Percentiles rank a stretch among this genome's conserved stretches.
phyloP scores from a whole-genome alignment of 176 grass and related monocot species.

The Saccharum spontaneum region DNA sequence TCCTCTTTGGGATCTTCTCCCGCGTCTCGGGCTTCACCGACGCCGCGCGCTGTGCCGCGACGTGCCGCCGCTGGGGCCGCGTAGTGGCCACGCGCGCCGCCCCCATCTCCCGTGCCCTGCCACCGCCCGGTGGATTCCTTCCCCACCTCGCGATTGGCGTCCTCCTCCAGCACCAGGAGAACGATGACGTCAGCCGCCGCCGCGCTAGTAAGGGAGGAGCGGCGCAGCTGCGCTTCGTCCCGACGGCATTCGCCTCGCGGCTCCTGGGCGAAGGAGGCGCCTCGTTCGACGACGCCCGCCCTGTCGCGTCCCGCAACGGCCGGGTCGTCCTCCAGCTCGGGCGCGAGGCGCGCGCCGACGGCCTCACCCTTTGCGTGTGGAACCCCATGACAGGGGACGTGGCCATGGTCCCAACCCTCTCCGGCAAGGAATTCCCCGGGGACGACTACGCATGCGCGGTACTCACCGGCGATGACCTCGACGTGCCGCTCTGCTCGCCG shows the following conservation, averaged over 20 bases:
- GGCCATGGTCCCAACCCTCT: background rate
- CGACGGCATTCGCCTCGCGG: too few relatives aligned
- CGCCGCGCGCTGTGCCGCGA: background rate
- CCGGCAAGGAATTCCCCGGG: background rate
- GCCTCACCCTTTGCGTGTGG: background rate
- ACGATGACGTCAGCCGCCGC: background rate
- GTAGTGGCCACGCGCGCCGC: background rate
- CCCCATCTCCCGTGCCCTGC: background rate
- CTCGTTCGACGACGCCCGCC: background rate
- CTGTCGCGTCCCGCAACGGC: background rate
- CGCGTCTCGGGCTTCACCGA: background rate
- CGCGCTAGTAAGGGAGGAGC: too few relatives aligned
- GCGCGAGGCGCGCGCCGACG: background rate
- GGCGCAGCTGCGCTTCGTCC: background rate
- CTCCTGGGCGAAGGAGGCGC: background rate
- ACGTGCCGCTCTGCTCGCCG: background rate
- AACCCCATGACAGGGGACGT: background rate
- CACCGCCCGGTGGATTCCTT: background rate
- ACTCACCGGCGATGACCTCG: slow-evolving; percentile 19
- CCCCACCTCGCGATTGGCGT: background rate
- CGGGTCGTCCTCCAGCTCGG: background rate
- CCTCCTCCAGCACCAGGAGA: background rate
- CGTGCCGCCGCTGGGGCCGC: background rate
- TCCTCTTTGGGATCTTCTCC: background rate
- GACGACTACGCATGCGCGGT: slow-evolving; percentile 15